These are phyloP conservation scores for Quercus lobata DNA, from an alignment of 331 rosid genomes.

Conservation along the genomic window DNA sequence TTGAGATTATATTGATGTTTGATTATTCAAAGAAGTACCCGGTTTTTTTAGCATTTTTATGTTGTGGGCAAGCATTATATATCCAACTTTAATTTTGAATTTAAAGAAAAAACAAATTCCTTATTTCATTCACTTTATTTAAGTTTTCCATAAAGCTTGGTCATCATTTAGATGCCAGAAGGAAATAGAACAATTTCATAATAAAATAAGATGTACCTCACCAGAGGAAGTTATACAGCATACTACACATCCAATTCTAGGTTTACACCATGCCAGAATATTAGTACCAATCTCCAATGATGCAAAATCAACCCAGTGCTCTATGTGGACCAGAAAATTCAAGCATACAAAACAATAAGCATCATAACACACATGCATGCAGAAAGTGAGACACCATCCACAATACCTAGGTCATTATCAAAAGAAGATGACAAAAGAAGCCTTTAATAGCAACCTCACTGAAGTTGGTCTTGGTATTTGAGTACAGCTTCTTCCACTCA, in stretches of 20 bases:
- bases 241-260: conserved; percentile 43
- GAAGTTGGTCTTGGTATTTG: conserved; percentile 88
- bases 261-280: conserved; percentile 11
- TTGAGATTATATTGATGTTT: too few species aligned
- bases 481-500: conserved; percentile 93
- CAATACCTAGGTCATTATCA: too few species aligned
- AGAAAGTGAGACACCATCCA: neutral
- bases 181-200: too few species aligned
- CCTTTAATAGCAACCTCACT: conserved; percentile 95
- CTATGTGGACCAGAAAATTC: conserved; percentile 56
- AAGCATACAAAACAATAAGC: conserved; percentile 1
- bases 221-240: conserved; percentile 40
- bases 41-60: too few species aligned
- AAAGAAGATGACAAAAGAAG: too few species aligned
- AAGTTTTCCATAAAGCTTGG: too few species aligned
- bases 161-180: too few species aligned
- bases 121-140: too few species aligned
- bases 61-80: too few species aligned
- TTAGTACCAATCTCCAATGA: conserved; percentile 60
- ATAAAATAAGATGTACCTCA: conserved; percentile 24
- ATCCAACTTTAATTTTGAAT: too few species aligned
- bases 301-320: conserved; percentile 89
- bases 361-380: neutral
- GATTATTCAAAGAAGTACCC: too few species aligned
- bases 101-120: too few species aligned